A percentile compares a stretch with the other conserved stretches of the same genome.
These are phyloP conservation scores for Tanacetum coccineum DNA, from an alignment of 129 eudicot genomes.

Conservation along the genomic window DNA sequence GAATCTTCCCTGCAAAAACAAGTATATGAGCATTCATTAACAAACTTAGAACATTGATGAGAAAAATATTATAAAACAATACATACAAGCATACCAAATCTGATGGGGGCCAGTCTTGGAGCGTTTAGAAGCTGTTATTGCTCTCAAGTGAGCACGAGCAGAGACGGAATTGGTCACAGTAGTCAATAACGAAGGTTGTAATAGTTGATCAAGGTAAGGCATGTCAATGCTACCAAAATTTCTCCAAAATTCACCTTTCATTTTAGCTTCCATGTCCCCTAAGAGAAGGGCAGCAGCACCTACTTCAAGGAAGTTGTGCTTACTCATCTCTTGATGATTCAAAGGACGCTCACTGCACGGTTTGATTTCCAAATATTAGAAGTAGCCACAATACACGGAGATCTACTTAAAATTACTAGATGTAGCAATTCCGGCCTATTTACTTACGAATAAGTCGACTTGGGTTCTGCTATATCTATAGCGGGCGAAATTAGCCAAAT, in stretches of 20 bases:
- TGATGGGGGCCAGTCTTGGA: constrained; percentile 69
- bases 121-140: constrained; percentile 90
- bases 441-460: background rate
- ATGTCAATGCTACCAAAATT: constrained; percentile 78
- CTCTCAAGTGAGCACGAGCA: constrained; percentile 91
- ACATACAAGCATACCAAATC: constrained; percentile 52
- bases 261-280: constrained; percentile 92
- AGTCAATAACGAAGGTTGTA: constrained; percentile 89
- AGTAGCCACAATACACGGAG: constrained; percentile 12
- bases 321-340: constrained; percentile 57
- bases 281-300: constrained; percentile 97
- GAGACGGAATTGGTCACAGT: constrained; percentile 78
- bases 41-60: constrained; percentile 1
- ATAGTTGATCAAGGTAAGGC: constrained; percentile 89
- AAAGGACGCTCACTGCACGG: constrained; percentile 57
- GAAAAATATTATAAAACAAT: background rate
- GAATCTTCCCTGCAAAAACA: constrained; percentile 81
- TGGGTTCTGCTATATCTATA: background rate
- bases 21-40: constrained; percentile 5
- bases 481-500: background rate
- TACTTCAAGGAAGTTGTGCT: constrained; percentile 81
- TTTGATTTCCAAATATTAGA: constrained; percentile 17
- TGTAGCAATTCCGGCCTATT: background rate
- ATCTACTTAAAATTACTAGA: background rate
- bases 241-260: constrained; percentile 85